Evolutionary conservation across 140 eudicot species (phyloP), one percentile per base, ranked within the genome.

Genomic region (Cichorium intybus): DNA sequence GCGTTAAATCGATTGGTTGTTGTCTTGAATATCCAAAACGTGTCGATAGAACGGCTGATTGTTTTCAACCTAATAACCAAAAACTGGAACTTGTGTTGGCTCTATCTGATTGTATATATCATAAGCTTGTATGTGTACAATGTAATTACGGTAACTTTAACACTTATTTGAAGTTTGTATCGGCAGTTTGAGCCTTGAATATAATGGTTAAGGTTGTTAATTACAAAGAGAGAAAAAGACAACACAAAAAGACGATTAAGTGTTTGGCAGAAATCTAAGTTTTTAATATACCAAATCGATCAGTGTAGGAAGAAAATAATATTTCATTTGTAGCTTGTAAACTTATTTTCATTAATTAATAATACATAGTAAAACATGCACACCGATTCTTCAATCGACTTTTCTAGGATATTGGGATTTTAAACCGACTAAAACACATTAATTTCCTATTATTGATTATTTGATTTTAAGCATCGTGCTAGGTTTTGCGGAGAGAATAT

Each of bases 111-210:
- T 62, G 59, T 35, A 48, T 20, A 68, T 46, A 65, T 68, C 18
- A 7, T 72, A 60, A 71, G 2, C 33, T 28, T 71, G 77, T 71
- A 58, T 37, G 74, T 63, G 54, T 60, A 72, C 82, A 78, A 78
- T 72, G 67, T 70, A 65, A 58, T 71, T 58, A 69, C 63, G 16
- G 65, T 33, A 55, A 68, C 43, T 52, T 61, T 24, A 53, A 52
- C 64, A 49, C 24, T 24, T 51, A 27, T 34, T 46, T 48, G 16
- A 55, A 48, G n/a, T 70, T 69, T 55, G 73, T 70, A 34, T 4
- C 10, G 15, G 41, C 66, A 43, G 61, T 60, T 65, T 27, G 8
- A 57, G 62, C 45, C 46, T 77, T 43, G 70, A 65, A 77, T 58
- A 52, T 77, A 31, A 47, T 37, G 47, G 39, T 59, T 24, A 20